Base-by-base conservation (phyloP, 768 basidiomycete species). In the Crucibulum laeve region DNA sequence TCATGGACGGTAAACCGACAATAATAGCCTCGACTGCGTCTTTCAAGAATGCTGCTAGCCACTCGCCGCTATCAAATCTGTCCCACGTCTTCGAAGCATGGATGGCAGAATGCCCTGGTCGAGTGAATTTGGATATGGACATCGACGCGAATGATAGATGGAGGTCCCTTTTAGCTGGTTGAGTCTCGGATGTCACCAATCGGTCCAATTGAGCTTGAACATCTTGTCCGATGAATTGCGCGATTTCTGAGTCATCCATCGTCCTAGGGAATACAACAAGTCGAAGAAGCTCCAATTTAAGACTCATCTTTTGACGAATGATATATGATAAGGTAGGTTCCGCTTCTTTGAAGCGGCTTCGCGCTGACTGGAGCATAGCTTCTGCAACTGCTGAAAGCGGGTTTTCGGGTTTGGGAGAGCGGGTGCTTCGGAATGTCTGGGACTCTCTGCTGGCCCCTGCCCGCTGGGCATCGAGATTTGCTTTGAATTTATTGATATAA, bases 311-410 rank as follows among this genome's bases (percentile, higher is more conserved):
- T 57, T 91, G 87, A 39, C 73, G 68, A 47, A 93, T 78, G 13
- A 76, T 63, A 49, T 83, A 82, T 4, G 76, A 74, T 5, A 86
- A 60, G 1, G 68, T 74, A 6, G 66, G 61, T 45, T 84, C 85
- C 11, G 74, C 71, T 61, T 88, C 87, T 50, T 77, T 82, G 61
- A 90, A 77, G 17, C 80, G 77, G 33, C 68, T 80, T 32, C 80
- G 76, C 21, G 90, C 86, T 0, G 87, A 86, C 43, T 76, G 70
- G 28, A 92, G 61, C 80, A 91, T 87, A 23, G 89, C 87, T 49
- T 87, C 80, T 1, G 91, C 90, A n/a, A 92, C 88, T 10, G 85
- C 79, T 1, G 87, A 88, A 13, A 93, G 67, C 1, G 90, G 82
- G 50, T 90, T 91, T 40, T 83, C 83, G 5, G 86, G 86, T 53